phyloP scores from a whole-genome alignment of 2,329 filamentous ascomycete genomes.

The Nemania serpens region DNA sequence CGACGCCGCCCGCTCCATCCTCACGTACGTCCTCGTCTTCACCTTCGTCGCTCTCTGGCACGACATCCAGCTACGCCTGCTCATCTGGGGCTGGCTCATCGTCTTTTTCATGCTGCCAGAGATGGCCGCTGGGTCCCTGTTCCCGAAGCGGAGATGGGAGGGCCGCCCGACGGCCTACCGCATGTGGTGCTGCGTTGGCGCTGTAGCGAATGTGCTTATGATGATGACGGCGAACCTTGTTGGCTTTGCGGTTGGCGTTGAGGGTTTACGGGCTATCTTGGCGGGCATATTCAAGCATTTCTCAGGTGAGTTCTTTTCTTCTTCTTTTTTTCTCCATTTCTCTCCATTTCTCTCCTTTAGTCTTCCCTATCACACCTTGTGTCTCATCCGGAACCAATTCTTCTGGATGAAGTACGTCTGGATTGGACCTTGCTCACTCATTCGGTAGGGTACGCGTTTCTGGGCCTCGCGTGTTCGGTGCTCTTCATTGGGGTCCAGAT shows the following conservation, averaged over 20 bases:
- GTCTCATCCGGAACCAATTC: not conserved
- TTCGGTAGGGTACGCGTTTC: slow-evolving; percentile 67
- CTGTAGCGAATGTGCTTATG: slow-evolving; percentile 84
- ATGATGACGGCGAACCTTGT: slow-evolving; percentile 96
- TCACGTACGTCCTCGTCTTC: slow-evolving; percentile 84
- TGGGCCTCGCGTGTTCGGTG: slow-evolving; percentile 70
- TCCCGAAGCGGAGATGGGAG: slow-evolving; percentile 75
- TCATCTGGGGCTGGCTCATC: slow-evolving; percentile 97
- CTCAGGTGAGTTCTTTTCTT: slow-evolving; percentile 56
- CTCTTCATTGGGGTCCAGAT: slow-evolving; percentile 87
- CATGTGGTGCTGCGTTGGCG: slow-evolving; percentile 78
- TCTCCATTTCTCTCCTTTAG: too few relatives aligned
- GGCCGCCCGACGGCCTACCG: slow-evolving; percentile 73
- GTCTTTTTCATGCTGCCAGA: slow-evolving; percentile 94
- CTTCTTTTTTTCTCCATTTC: too few relatives aligned
- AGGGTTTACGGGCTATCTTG: slow-evolving; percentile 80
- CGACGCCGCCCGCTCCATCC: slow-evolving; percentile 61
- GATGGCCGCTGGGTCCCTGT: slow-evolving; percentile 70
- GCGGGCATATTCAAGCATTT: slow-evolving; percentile 76
- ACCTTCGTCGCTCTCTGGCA: slow-evolving; percentile 99
- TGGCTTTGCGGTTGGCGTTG: slow-evolving; percentile 89
- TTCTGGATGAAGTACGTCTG: not conserved
- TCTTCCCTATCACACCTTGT: too few relatives aligned
- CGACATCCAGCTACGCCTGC: slow-evolving; percentile 86
- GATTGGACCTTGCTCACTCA: not conserved